phyloP scores from a whole-genome alignment of 371 early-diverging fungal species.

The Apophysomyces elegans region DNA sequence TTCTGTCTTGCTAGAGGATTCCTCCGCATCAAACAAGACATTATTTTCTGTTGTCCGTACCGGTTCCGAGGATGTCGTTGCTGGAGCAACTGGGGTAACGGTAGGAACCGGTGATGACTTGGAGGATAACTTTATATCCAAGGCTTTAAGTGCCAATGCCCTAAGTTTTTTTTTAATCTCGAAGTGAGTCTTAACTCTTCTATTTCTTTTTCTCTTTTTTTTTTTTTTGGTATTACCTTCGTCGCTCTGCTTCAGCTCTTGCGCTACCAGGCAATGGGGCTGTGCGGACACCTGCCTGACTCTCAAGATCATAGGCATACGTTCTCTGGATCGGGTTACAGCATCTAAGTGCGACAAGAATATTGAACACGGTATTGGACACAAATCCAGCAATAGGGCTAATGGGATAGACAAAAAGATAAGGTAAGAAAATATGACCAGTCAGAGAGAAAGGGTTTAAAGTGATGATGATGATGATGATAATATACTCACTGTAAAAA shows the following conservation, averaged over 20 bases:
- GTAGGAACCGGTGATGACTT: constrained; percentile 27
- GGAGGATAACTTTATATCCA: constrained; percentile 63
- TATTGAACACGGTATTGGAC: constrained; percentile 50
- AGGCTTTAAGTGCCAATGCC: constrained; percentile 66
- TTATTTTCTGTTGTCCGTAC: not conserved
- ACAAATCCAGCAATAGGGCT: constrained; percentile 57
- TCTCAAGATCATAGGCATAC: constrained; percentile 53
- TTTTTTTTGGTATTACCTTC: constrained; percentile 60
- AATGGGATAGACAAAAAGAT: constrained; percentile 5
- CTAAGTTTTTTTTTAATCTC: constrained; percentile 28
- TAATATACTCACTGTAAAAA: constrained; percentile 62
- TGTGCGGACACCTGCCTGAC: constrained; percentile 39
- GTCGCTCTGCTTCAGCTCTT: constrained; percentile 68
- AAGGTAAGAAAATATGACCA: not conserved
- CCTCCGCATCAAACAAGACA: constrained; percentile 24
- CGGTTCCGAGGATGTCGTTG: not conserved
- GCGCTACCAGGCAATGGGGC: constrained; percentile 59
- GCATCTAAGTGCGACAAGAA: constrained; percentile 51
- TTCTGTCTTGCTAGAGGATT: constrained; percentile 11
- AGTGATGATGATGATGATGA: too few relatives aligned
- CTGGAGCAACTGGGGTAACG: constrained; percentile 12
- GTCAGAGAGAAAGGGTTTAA: too few relatives aligned
- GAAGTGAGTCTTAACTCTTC: not conserved
- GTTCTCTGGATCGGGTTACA: constrained; percentile 55
- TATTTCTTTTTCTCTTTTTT: not conserved